Percentiles rank a stretch among this genome's conserved stretches.
Evolutionary conservation across 1,284 basidiomycete species (phyloP).

Genomic region (Lentinus polychrous): DNA sequence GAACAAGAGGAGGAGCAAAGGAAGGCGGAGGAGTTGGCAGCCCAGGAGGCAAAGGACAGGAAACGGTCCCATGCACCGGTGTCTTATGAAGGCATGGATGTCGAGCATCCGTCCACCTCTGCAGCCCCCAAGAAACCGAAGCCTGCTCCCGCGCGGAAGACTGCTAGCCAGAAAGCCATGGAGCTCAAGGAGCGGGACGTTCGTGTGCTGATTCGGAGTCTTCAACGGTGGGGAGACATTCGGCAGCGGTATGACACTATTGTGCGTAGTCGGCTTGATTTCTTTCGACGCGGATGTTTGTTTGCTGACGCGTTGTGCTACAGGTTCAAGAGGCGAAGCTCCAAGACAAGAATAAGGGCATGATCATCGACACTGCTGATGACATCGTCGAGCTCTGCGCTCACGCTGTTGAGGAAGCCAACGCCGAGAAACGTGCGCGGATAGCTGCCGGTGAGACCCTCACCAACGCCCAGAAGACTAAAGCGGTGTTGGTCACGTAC

Average conservation of each 20-base stretch:
- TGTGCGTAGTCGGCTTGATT: conserved; percentile 41
- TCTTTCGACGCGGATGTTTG: conserved; percentile 8
- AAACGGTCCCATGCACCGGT: conserved; percentile 84
- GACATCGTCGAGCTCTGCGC: conserved; percentile 88
- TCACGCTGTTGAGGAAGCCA: conserved; percentile 80
- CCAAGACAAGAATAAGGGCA: conserved; percentile 88
- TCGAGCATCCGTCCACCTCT: conserved; percentile 59
- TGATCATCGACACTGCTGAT: conserved; percentile 89
- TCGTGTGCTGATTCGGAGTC: conserved; percentile 89
- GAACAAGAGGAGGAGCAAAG: conserved; percentile 79
- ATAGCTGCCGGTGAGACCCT: conserved; percentile 80
- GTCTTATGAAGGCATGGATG: conserved; percentile 90
- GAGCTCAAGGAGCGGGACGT: conserved; percentile 97
- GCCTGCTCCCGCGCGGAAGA: conserved; percentile 68
- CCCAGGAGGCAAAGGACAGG: conserved; percentile 63
- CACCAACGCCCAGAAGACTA: conserved; percentile 85
- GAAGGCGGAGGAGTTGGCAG: conserved; percentile 58
- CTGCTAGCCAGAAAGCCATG: conserved; percentile 87
- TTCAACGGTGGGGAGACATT: conserved; percentile 98
- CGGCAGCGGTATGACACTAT: conserved; percentile 92
- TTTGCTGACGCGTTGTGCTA: neutral
- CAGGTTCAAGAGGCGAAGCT: conserved; percentile 91
- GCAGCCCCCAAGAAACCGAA: conserved; percentile 62
- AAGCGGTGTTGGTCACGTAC: conserved; percentile 91
- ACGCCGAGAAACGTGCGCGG: conserved; percentile 70